Evolutionary conservation across 495 filamentous ascomycete species (phyloP).

Genomic region (Pyrenula aspistea): DNA sequence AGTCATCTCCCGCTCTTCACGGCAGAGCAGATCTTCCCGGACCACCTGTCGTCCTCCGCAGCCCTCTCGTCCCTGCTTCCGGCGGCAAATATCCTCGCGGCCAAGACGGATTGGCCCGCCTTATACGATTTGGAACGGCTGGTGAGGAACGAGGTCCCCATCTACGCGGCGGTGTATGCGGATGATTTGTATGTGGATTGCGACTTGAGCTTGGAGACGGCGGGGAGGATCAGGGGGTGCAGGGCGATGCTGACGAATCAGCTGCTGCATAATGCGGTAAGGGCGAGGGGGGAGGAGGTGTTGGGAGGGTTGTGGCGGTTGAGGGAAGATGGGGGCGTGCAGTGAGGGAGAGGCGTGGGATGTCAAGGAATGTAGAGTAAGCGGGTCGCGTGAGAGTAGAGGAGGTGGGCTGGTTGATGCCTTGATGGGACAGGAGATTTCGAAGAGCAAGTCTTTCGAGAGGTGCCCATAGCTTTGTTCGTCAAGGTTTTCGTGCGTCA

Average conservation of each 20-base stretch:
- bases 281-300: slow-evolving; percentile 60
- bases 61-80: slow-evolving; percentile 54
- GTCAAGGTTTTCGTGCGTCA: too few relatives aligned
- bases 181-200: slow-evolving; percentile 95
- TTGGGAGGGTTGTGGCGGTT: slow-evolving; percentile 57
- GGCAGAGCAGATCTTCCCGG: neutral
- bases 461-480: too few relatives aligned
- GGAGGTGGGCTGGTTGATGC: too few relatives aligned
- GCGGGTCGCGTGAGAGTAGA: too few relatives aligned
- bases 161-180: slow-evolving; percentile 74
- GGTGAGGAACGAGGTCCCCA: slow-evolving; percentile 68
- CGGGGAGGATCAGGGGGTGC: slow-evolving; percentile 58
- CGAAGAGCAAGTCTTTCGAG: too few relatives aligned
- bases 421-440: too few relatives aligned
- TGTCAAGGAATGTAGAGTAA: too few relatives aligned
- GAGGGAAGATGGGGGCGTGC: slow-evolving; percentile 56
- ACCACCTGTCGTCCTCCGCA: slow-evolving; percentile 35
- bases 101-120: slow-evolving; percentile 51
- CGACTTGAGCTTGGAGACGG: slow-evolving; percentile 59
- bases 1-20: neutral
- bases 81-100: slow-evolving; percentile 59
- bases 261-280: slow-evolving; percentile 75
- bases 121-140: slow-evolving; percentile 69
- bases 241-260: slow-evolving; percentile 77
- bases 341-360: too few relatives aligned